These are phyloP conservation scores for Postia placenta DNA, from an alignment of 768 basidiomycete genomes.

Conservation along the genomic window DNA sequence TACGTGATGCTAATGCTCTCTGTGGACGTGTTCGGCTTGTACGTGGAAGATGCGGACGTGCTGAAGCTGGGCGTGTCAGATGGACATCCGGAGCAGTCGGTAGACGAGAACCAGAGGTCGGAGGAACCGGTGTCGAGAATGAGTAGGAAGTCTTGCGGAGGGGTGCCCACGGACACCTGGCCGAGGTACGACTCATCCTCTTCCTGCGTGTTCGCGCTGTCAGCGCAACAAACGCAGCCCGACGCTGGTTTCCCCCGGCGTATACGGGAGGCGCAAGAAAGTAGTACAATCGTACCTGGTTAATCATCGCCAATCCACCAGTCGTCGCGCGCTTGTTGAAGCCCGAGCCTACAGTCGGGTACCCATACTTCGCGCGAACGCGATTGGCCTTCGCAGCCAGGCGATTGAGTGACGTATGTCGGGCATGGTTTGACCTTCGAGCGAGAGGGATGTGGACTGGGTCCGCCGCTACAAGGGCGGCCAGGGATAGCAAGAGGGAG, in stretches of 20 bases:
- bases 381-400: conserved; percentile 33
- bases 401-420: conserved; percentile 24
- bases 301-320: conserved; percentile 33
- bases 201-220: no score
- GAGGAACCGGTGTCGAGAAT: conserved; percentile 90
- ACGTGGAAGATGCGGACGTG: conserved; percentile 33
- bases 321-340: conserved; percentile 22
- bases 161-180: conserved; percentile 14
- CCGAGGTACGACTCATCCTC: conserved; percentile 20
- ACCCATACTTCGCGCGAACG: conserved; percentile 45
- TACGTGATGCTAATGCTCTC: conserved; percentile 42
- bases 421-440: conserved; percentile 25
- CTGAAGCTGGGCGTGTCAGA: conserved; percentile 38
- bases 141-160: conserved; percentile 60
- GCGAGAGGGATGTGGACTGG: conserved; percentile 33
- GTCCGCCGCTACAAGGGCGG: conserved; percentile 25
- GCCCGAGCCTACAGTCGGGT: conserved; percentile 12
- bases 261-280: no score
- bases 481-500: conserved; percentile 19
- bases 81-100: conserved; percentile 39
- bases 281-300: conserved; percentile 56
- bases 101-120: conserved; percentile 81
- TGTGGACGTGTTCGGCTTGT: conserved; percentile 18
- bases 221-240: no score
- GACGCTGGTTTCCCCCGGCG: no score